Conservation (phyloP, 2,329 filamentous ascomycete species). For the Fusarium sp. region DNA sequence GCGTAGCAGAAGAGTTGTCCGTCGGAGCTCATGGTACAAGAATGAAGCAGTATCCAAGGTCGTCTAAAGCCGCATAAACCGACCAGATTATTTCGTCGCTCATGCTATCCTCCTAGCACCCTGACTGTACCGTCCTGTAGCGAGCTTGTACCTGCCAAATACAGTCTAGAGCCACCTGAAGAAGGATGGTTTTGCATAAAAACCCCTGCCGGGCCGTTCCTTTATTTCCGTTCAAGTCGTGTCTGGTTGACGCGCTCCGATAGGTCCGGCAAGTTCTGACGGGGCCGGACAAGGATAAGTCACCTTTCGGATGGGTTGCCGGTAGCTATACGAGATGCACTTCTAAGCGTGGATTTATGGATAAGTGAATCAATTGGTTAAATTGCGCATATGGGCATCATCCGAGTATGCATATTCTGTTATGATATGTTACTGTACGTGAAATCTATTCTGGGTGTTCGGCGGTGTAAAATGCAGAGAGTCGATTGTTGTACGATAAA, state of each 20-base stretch:
- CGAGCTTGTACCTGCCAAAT: slow-evolving; percentile 11
- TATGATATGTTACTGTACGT: neutral
- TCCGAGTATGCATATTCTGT: neutral
- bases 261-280: neutral
- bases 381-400: neutral
- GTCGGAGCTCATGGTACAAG: neutral
- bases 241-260: neutral
- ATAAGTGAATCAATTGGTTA: too few relatives aligned
- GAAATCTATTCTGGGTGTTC: too few relatives aligned
- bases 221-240: neutral
- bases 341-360: neutral
- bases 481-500: too few relatives aligned
- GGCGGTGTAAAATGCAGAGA: too few relatives aligned
- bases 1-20: neutral
- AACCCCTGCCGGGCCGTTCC: neutral
- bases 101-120: neutral
- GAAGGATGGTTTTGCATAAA: neutral
- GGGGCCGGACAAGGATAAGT: neutral
- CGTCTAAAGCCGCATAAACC: accelerated
- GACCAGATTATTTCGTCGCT: neutral
- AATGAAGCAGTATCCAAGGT: accelerated
- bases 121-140: too few relatives aligned
- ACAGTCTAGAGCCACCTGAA: neutral
- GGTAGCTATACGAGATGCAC: neutral
- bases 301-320: neutral